Percentiles rank a stretch among this genome's conserved stretches.
These are phyloP conservation scores for Geotrichum klebahnii DNA, from an alignment of 1,139 yeast genomes.

Conservation along the genomic window DNA sequence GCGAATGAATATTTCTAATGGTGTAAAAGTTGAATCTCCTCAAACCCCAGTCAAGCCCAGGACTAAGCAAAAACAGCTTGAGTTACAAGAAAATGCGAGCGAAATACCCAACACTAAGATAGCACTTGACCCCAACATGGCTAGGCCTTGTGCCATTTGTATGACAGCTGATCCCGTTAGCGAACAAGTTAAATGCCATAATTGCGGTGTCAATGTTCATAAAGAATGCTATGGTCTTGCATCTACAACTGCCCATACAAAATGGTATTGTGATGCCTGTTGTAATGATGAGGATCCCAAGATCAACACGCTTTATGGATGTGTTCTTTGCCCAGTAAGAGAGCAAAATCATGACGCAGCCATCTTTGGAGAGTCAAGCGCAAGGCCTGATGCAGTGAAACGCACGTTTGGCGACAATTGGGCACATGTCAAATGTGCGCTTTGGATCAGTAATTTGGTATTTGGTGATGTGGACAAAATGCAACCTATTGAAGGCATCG, in stretches of 20 bases:
- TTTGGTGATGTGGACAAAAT: slow-evolving; percentile 44
- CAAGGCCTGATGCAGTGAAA: slow-evolving; percentile 64
- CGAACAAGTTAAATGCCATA: slow-evolving; percentile 53
- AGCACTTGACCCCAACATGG: slow-evolving; percentile 1
- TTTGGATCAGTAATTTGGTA: slow-evolving; percentile 47
- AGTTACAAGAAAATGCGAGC: no score
- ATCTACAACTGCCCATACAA: slow-evolving; percentile 14
- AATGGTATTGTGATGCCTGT: slow-evolving; percentile 88
- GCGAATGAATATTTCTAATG: no score
- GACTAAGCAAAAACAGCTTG: no score
- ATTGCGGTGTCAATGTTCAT: slow-evolving; percentile 73
- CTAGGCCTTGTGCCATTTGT: slow-evolving; percentile 56
- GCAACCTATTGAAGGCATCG: slow-evolving; percentile 45
- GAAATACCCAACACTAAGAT: no score
- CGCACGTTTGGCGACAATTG: slow-evolving; percentile 68
- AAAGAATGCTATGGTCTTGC: slow-evolving; percentile 61
- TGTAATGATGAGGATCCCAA: slow-evolving; percentile 63
- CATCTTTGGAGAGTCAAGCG: slow-evolving; percentile 41
- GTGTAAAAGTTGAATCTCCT: no score
- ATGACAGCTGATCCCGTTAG: slow-evolving; percentile 41
- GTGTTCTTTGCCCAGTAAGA: slow-evolving; percentile 61
- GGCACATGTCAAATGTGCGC: slow-evolving; percentile 77
- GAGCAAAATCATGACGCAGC: slow-evolving; percentile 49
- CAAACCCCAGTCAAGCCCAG: no score
- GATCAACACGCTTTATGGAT: slow-evolving; percentile 54